Evolutionary conservation across 768 basidiomycete species (phyloP).

Genomic region (Agaricus sinodeliciosus): DNA sequence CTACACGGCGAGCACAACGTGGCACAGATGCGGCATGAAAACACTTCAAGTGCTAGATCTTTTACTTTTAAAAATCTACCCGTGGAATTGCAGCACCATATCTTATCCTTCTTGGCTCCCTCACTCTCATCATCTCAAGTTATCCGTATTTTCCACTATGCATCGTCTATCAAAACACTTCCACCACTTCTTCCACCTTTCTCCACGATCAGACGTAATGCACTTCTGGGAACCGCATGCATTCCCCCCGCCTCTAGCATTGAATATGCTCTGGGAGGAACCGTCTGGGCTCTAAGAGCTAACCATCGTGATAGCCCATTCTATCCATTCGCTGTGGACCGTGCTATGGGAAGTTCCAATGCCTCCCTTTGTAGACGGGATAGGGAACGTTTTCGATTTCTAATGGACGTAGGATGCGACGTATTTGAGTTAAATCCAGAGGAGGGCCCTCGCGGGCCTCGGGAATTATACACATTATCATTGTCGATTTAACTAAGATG

Average conservation of each 20-base stretch:
- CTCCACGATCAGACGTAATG: neutral
- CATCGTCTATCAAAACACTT: slow-evolving; percentile 19
- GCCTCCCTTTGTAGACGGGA: slow-evolving; percentile 9
- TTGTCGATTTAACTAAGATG: neutral
- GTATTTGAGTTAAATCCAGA: slow-evolving; percentile 8
- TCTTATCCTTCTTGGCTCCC: slow-evolving; percentile 53
- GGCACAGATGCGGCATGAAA: neutral
- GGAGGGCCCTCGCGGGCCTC: neutral
- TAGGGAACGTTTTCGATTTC: slow-evolving; percentile 7
- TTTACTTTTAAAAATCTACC: slow-evolving; percentile 41
- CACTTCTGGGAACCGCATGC: neutral
- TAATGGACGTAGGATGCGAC: slow-evolving; percentile 11
- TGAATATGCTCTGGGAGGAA: neutral
- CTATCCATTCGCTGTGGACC: neutral
- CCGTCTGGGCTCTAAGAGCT: slow-evolving; percentile 3
- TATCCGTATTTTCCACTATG: slow-evolving; percentile 45
- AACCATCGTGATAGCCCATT: neutral
- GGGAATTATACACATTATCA: slow-evolving; percentile 6
- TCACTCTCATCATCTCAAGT: slow-evolving; percentile 49
- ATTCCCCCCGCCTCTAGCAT: slow-evolving; percentile 8
- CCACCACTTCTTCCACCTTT: slow-evolving; percentile 12
- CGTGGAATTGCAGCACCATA: slow-evolving; percentile 48
- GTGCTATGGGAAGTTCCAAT: slow-evolving; percentile 9
- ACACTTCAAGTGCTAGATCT: too few relatives aligned
- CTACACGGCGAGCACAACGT: slow-evolving; percentile 22